phyloP scores from a whole-genome alignment of 306 rosid species.

The Quercus wislizeni region DNA sequence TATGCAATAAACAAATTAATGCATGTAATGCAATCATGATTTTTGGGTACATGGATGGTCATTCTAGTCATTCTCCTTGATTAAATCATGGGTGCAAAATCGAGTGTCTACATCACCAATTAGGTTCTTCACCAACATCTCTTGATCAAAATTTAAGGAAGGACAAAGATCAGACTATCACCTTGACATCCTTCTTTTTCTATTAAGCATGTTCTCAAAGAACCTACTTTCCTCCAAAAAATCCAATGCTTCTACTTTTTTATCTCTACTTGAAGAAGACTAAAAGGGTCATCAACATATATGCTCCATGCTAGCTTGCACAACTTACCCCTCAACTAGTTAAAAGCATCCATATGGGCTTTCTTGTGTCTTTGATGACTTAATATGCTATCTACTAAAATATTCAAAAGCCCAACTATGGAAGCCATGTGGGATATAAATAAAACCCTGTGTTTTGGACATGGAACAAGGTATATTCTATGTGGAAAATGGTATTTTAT shows the following conservation, averaged over 20 bases:
- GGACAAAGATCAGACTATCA: slow-evolving; percentile 65
- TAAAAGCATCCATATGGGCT: slow-evolving; percentile 9
- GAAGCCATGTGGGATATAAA: slow-evolving; percentile 26
- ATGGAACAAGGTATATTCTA: slow-evolving; percentile 20
- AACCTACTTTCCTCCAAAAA: slow-evolving; percentile 82
- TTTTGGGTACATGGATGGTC: too few relatives aligned
- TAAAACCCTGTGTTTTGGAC: slow-evolving; percentile 35
- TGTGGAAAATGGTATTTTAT: not conserved
- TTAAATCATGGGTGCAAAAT: too few relatives aligned
- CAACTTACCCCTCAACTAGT: slow-evolving; percentile 17
- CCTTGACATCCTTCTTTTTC: slow-evolving; percentile 49
- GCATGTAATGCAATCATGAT: too few relatives aligned
- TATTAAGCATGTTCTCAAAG: slow-evolving; percentile 57
- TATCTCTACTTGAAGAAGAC: slow-evolving; percentile 39
- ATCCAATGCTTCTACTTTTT: slow-evolving; percentile 52
- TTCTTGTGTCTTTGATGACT: slow-evolving; percentile 1
- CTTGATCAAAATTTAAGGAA: slow-evolving; percentile 17
- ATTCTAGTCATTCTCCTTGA: too few relatives aligned
- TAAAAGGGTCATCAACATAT: slow-evolving; percentile 29
- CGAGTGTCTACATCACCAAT: not conserved
- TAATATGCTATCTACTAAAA: not conserved
- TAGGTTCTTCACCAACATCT: slow-evolving; percentile 30
- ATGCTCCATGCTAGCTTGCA: slow-evolving; percentile 44
- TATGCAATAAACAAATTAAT: too few relatives aligned
- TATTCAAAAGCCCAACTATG: slow-evolving; percentile 2